Evolutionary conservation across 2,329 filamentous ascomycete genomes (phyloP).

Genomic region (Fusarium sp.): DNA sequence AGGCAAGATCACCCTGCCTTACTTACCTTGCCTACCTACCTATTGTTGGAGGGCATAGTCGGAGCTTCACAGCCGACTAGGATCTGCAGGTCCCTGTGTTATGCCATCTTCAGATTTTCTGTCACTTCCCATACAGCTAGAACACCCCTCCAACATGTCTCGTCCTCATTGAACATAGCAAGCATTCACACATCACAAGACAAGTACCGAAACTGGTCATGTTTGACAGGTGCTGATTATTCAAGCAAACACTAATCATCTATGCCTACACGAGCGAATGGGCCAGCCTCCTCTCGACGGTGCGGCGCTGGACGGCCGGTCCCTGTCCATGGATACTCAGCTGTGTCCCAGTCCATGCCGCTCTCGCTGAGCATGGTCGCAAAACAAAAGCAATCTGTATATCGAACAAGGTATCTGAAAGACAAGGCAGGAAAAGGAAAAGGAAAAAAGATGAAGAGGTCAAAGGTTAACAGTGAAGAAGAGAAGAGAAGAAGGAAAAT

Average conservation of each 20-base stretch:
- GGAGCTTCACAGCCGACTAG: neutral
- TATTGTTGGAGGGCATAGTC: neutral
- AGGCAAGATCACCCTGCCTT: neutral
- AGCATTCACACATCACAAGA: neutral
- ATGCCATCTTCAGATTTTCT: neutral
- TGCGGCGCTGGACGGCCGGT: conserved; percentile 19
- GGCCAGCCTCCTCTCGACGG: conserved; percentile 45
- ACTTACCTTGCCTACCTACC: neutral
- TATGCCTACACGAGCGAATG: conserved; percentile 49
- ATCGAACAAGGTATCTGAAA: conserved; percentile 72
- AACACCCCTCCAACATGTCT: neutral
- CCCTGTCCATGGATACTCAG: conserved; percentile 22
- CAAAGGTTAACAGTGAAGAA: conserved; percentile 39
- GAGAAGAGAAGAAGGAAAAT: conserved; percentile 37
- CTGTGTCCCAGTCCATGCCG: conserved; percentile 29
- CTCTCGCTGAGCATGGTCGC: conserved; percentile 41
- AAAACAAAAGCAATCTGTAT: conserved; percentile 55
- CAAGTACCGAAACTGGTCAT: neutral
- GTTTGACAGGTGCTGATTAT: conserved; percentile 47
- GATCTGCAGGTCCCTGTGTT: neutral
- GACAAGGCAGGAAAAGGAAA: conserved; percentile 39
- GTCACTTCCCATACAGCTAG: neutral
- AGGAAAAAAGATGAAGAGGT: conserved; percentile 6
- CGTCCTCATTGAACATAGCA: neutral
- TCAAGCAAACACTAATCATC: conserved; percentile 49